These are phyloP conservation scores for Clonostachys sp. DNA, from an alignment of 2,329 filamentous ascomycete species.

Conservation along the genomic window DNA sequence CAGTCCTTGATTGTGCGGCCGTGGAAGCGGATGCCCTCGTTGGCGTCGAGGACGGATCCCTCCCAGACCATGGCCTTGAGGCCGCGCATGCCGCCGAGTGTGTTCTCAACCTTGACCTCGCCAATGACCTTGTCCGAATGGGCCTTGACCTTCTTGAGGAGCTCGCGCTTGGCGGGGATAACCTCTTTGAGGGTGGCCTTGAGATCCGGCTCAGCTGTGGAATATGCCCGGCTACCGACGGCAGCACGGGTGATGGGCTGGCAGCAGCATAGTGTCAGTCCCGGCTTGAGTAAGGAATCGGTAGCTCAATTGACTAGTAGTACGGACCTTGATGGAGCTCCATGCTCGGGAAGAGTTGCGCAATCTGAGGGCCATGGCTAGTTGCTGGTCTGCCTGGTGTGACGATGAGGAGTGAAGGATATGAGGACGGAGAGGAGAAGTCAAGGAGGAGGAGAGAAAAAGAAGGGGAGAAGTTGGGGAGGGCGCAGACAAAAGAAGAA, in stretches of 20 bases:
- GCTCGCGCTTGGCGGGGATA: slow-evolving; percentile 89
- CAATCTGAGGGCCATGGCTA: slow-evolving; percentile 60
- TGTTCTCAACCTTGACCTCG: slow-evolving; percentile 90
- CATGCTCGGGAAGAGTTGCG: slow-evolving; percentile 59
- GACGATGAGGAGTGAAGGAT: slow-evolving; percentile 1
- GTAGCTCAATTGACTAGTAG: not conserved
- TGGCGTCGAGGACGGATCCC: slow-evolving; percentile 90
- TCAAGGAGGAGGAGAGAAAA: not conserved
- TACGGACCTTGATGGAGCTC: slow-evolving; percentile 57
- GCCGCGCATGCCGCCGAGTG: slow-evolving; percentile 93
- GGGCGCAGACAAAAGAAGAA: no score
- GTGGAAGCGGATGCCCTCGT: slow-evolving; percentile 98
- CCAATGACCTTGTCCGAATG: slow-evolving; percentile 79
- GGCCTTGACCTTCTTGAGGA: slow-evolving; percentile 89
- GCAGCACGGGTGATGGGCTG: slow-evolving; percentile 23
- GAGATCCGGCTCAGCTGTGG: slow-evolving; percentile 79
- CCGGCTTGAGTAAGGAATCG: not conserved
- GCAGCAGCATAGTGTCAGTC: not conserved
- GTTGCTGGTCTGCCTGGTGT: not conserved
- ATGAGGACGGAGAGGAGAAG: not conserved
- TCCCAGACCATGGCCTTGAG: slow-evolving; percentile 99
- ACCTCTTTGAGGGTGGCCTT: slow-evolving; percentile 79
- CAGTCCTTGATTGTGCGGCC: slow-evolving; percentile 98
- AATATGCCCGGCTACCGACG: slow-evolving; percentile 52
- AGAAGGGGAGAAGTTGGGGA: no score